Evolutionary conservation across 805 yeast genomes (phyloP).

Genomic region (Dipodascus geniculatus): DNA sequence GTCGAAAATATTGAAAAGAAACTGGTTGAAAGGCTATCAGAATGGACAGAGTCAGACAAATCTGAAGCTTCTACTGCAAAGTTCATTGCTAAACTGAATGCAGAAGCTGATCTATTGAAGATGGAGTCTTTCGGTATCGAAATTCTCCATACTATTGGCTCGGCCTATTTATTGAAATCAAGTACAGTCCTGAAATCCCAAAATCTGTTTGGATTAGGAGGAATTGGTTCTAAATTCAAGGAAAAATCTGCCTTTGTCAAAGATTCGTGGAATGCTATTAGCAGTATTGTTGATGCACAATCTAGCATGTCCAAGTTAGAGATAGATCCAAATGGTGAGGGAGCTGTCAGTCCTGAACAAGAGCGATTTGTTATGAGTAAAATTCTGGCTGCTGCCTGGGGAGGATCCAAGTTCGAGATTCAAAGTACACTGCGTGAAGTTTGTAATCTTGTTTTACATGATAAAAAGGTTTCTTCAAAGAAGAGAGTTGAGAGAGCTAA

Average conservation of each 20-base stretch:
- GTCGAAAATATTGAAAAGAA: conserved; percentile 50
- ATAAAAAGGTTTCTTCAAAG: conserved; percentile 45
- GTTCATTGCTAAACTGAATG: conserved; percentile 51
- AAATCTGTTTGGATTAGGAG: conserved; percentile 78
- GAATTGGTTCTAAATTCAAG: conserved; percentile 67
- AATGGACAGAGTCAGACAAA: conserved; percentile 50
- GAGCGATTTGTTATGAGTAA: conserved; percentile 81
- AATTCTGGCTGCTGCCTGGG: conserved; percentile 90
- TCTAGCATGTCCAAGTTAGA: conserved; percentile 61
- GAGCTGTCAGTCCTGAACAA: conserved; percentile 49
- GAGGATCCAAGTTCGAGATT: conserved; percentile 79
- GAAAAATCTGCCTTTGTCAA: conserved; percentile 76
- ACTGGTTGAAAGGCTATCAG: conserved; percentile 42
- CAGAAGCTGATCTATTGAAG: conserved; percentile 84
- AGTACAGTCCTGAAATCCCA: conserved; percentile 60
- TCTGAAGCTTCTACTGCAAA: conserved; percentile 49
- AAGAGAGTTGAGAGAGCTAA: conserved; percentile 67
- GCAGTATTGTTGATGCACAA: conserved; percentile 84
- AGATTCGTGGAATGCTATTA: conserved; percentile 71
- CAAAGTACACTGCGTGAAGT: conserved; percentile 69
- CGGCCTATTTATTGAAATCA: conserved; percentile 64
- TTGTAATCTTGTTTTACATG: conserved; percentile 65
- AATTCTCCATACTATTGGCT: conserved; percentile 67
- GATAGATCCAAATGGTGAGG: conserved; percentile 50
- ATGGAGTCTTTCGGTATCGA: conserved; percentile 94